Conservation (phyloP, 2,329 filamentous ascomycete species). For the Aspergillus niger region DNA sequence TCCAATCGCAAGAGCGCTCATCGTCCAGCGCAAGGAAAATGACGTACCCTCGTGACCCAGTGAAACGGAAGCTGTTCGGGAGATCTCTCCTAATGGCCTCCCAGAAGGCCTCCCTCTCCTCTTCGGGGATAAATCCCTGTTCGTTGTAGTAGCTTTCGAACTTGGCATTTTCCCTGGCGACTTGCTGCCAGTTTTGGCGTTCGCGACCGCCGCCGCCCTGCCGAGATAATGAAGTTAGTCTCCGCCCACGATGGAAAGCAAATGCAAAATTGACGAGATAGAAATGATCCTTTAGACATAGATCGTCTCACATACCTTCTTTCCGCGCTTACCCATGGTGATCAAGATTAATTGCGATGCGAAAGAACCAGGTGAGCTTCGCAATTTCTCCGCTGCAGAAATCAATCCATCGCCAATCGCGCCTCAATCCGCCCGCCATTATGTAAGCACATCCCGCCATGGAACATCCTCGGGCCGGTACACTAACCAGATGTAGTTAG, state of each 20-base stretch:
- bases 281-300: too few species aligned
- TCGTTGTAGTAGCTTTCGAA: slow-evolving; percentile 86
- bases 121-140: slow-evolving; percentile 72
- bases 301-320: slow-evolving; percentile 2
- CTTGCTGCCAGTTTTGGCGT: slow-evolving; percentile 57
- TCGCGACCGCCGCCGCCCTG: slow-evolving; percentile 45
- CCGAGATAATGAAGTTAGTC: slow-evolving; percentile 37
- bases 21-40: background rate
- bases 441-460: slow-evolving; percentile 1
- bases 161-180: slow-evolving; percentile 78
- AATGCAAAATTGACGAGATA: background rate
- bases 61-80: slow-evolving; percentile 97
- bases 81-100: slow-evolving; percentile 77
- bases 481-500: background rate
- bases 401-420: slow-evolving; percentile 6
- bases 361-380: background rate
- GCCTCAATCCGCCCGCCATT: background rate
- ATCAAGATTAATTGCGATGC: background rate
- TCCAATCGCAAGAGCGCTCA: background rate
- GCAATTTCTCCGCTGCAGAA: slow-evolving; percentile 13
- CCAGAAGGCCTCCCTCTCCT: slow-evolving; percentile 84
- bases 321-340: slow-evolving; percentile 11
- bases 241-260: background rate
- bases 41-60: slow-evolving; percentile 81
- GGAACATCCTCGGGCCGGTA: background rate